Percentiles rank a stretch among this genome's conserved stretches.
phyloP scores from a whole-genome alignment of 345 rosid species.

The Mangifera indica region DNA sequence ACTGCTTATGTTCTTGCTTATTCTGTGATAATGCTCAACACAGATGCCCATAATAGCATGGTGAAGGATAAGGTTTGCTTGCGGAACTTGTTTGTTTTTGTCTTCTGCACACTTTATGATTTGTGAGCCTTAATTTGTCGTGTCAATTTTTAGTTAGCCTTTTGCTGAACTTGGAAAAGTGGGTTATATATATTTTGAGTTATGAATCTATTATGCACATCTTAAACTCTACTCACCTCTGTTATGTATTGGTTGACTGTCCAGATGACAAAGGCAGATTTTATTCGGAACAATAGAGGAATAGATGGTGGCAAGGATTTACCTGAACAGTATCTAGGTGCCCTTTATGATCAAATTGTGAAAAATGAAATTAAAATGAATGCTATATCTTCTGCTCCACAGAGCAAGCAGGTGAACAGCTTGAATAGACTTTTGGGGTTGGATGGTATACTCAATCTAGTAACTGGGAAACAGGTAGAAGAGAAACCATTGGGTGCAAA shows the following conservation, averaged over 20 bases:
- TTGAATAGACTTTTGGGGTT: conserved; percentile 81
- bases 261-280: conserved; percentile 91
- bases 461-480: conserved; percentile 79
- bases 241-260: conserved; percentile 25
- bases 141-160: not conserved
- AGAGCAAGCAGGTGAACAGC: conserved; percentile 83
- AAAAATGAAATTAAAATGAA: conserved; percentile 94
- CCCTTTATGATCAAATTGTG: conserved; percentile 81
- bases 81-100: conserved; percentile 19
- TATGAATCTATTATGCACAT: conserved; percentile 11
- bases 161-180: not conserved
- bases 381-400: conserved; percentile 72
- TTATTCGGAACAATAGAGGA: conserved; percentile 84
- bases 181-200: not conserved
- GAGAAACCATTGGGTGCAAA: conserved; percentile 94
- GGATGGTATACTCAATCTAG: conserved; percentile 89
- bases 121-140: conserved; percentile 5
- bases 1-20: conserved; percentile 96
- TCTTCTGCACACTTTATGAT: conserved; percentile 11
- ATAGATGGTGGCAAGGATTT: conserved; percentile 97
- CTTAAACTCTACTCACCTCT: conserved; percentile 30
- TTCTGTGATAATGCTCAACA: conserved; percentile 94
- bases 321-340: conserved; percentile 83
- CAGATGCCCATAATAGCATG: conserved; percentile 95
- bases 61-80: conserved; percentile 91